These are phyloP conservation scores for Fusarium haematococcum DNA, from an alignment of 2,329 filamentous ascomycete genomes.

Conservation along the genomic window DNA sequence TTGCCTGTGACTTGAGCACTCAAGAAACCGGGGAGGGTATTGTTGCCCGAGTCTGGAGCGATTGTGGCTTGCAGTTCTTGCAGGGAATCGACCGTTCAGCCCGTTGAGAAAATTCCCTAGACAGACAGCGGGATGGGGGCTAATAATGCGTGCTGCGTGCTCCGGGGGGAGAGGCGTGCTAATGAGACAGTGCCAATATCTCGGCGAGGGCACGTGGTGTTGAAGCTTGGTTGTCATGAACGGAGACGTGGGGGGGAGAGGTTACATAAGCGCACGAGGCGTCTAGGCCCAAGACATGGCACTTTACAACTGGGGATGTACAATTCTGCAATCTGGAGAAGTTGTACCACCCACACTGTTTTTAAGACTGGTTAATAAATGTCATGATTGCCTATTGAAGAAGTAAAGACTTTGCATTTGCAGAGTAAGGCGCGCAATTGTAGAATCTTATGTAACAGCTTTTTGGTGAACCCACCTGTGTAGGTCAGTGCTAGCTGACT, in stretches of 20 bases:
- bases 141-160: slow-evolving; percentile 3
- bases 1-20: slow-evolving; percentile 1
- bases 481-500: background rate
- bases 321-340: background rate
- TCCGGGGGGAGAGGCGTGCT: background rate
- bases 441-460: background rate
- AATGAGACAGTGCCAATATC: slow-evolving; percentile 23
- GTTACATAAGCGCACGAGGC: slow-evolving; percentile 15
- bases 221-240: slow-evolving; percentile 29
- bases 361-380: background rate
- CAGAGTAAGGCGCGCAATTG: background rate
- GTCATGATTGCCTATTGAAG: background rate
- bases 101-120: slow-evolving; percentile 1
- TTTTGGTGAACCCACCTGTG: background rate
- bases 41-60: slow-evolving; percentile 15
- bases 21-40: background rate
- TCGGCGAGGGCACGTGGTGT: slow-evolving; percentile 40
- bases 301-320: background rate
- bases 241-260: slow-evolving; percentile 28
- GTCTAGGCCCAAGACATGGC: background rate
- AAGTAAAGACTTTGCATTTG: background rate
- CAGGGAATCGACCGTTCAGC: slow-evolving; percentile 6
- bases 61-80: slow-evolving; percentile 30
- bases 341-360: background rate
- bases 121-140: background rate